Conservation (phyloP, 495 filamentous ascomycete genomes). For the Xylona heveae region DNA sequence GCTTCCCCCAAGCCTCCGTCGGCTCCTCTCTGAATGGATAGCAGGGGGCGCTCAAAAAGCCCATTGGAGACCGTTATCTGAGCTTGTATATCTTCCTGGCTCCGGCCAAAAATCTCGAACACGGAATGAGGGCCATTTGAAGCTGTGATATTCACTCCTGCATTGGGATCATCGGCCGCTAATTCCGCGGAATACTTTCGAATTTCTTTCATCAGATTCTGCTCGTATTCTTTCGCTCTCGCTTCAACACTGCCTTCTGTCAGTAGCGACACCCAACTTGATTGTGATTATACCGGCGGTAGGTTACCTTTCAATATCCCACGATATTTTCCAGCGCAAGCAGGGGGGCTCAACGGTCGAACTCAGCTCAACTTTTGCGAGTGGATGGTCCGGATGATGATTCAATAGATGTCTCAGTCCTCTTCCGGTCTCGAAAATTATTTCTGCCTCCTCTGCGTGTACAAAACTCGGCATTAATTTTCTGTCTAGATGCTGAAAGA, state of each 20-base stretch:
- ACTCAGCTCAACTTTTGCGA: constrained; percentile 30
- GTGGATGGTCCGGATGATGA: constrained; percentile 58
- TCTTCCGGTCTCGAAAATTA: constrained; percentile 57
- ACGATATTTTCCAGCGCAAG: constrained; percentile 55
- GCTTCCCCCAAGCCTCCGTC: too few relatives aligned
- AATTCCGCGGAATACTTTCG: constrained; percentile 2
- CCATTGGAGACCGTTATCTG: constrained; percentile 27
- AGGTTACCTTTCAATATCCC: constrained; percentile 36
- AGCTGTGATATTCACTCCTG: constrained; percentile 3
- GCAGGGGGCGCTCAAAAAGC: too few relatives aligned
- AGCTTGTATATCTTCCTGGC: constrained; percentile 24
- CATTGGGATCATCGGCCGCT: not conserved
- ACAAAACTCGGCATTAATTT: constrained; percentile 46
- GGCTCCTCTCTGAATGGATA: too few relatives aligned
- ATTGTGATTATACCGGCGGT: too few relatives aligned
- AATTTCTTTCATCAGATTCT: constrained; percentile 22
- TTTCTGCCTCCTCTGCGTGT: constrained; percentile 34
- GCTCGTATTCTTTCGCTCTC: constrained; percentile 42
- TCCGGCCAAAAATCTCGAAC: constrained; percentile 26
- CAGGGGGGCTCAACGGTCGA: constrained; percentile 25
- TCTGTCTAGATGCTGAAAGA: constrained; percentile 8
- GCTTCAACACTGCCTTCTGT: constrained; percentile 22
- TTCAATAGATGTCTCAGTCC: constrained; percentile 52
- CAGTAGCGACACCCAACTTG: constrained; percentile 6
- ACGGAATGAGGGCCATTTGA: constrained; percentile 3